phyloP scores from a whole-genome alignment of 2,329 filamentous ascomycete genomes.

The Alternaria incomplexa region DNA sequence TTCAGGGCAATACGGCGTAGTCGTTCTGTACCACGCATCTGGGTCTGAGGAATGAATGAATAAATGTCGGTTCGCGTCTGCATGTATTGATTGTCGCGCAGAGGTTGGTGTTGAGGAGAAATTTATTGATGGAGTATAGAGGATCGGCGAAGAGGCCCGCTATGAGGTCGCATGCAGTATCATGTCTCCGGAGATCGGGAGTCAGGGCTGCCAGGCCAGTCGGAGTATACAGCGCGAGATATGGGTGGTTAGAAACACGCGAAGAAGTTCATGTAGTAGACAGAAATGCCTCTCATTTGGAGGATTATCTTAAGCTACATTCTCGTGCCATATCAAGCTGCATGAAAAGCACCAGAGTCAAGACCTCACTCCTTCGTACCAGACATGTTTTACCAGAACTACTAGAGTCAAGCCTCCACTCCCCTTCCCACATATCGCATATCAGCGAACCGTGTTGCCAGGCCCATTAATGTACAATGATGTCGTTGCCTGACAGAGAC shows the following conservation, averaged over 20 bases:
- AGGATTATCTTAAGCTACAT: neutral
- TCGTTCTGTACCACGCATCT: neutral
- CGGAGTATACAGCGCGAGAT: neutral
- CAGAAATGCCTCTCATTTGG: neutral
- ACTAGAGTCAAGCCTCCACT: neutral
- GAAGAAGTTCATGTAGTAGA: neutral
- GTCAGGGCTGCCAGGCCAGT: neutral
- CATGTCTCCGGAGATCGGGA: neutral
- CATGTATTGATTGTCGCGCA: neutral
- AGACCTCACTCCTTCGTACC: neutral
- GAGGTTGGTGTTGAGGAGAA: neutral
- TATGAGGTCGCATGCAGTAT: neutral
- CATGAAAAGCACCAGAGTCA: neutral
- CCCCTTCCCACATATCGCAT: neutral
- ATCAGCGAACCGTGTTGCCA: neutral
- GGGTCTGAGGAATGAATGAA: neutral
- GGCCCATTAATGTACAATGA: neutral
- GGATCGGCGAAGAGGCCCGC: neutral
- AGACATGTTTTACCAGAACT: neutral
- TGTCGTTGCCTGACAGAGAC: neutral
- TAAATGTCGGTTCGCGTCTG: neutral
- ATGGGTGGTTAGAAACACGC: neutral
- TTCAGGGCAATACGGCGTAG: neutral
- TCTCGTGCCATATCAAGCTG: neutral
- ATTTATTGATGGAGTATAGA: neutral